Evolutionary conservation across 2,329 filamentous ascomycete genomes (phyloP), one percentile per base, ranked within the genome.

Genomic region (Parastagonospora avenae): DNA sequence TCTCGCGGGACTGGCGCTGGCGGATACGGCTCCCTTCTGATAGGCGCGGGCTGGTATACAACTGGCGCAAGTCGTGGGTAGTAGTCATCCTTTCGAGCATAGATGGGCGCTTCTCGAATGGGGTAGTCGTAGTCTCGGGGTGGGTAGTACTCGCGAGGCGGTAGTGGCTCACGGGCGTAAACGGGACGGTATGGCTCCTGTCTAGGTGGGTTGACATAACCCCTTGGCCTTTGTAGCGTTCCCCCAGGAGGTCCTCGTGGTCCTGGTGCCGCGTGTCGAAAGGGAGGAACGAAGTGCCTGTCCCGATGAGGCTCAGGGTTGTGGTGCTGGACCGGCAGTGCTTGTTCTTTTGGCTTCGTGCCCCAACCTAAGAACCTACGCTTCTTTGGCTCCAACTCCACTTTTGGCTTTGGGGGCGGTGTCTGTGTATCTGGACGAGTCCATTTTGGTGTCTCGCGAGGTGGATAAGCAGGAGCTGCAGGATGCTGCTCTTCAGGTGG

Each of bases 211-310:
- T 43, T 55, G 35, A 29, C 32, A 48, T 60, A 50, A 36, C 45
- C 50, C 55, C 54, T 66, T 60, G 62, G 53, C 50, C 60, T 65
- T 66, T 66, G 60, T 62, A 58, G 60, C 60, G 65, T 60, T 59
- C 58, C 63, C 60, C 62, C 55, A 63, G 63, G 51, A 54, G 48
- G 42, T 59, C 57, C 54, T 57, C 57, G 47, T 62, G 24, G 30
- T 59, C 52, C 49, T 57, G 49, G 46, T 55, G 56, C 62, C 60
- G 62, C 62, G 30, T 31, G 12, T 55, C 49, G 62, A 64, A 62
- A 64, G 57, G 59, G 55, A 42, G 52, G 35, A 29, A 50, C 24
- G 15, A 24, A 11, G 6, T 50, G 46, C 16, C 35, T 42, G 24
- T 56, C 48, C 19, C 43, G 43, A 31, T 39, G 42, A 32, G 28